Base-by-base conservation (phyloP, 2,329 filamentous ascomycete genomes). In the Gliomastix tumulicola region DNA sequence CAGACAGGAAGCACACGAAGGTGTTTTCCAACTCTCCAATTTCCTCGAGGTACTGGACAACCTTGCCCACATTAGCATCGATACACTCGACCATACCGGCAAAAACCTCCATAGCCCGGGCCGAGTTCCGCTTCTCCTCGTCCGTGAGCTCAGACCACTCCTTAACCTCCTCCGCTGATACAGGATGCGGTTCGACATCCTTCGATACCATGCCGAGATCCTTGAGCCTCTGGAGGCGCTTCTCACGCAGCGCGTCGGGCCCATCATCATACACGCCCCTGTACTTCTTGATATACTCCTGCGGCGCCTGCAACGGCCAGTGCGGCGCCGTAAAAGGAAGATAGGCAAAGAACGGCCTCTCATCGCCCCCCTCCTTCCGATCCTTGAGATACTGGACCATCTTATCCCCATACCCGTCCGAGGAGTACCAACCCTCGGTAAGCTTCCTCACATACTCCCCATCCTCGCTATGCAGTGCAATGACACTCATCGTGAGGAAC, bases 71-170 rank as follows among this genome's bases (percentile, higher is more conserved):
- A 38, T 70, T 67, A 36, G 55, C 43, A 41, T 74, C 71, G 28
- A 74, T 71, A 35, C 56, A 60, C 38, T 75, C 69, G 6, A 74
- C 69, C 69, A 75, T 75, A 4, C 58, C 71, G 0, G 71, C 71
- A 35, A 66, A 75, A 5, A 68, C 60, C 43, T 74, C 47, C 46
- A 50, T 51, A 6, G 33, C 35, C 3, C 48, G 41, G 3, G 37
- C 32, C 6, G 46, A 49, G 13, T 28, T 10, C 3, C 32, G 36
- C 6, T 37, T 36, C 21, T 43, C 41, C 13, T 70, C 64, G 1
- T 62, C 54, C 3, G 57, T 57, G 49, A 74, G 49, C 4, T 66
- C 63, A 4, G 53, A 49, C 71, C 70, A 75, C 25, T 64, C 52
- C 43, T 65, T 64, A 13, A 10, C 34, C 9, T 36, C 34, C 21